Base-by-base conservation (phyloP, 345 rosid species). In the Boechera retrofracta region DNA sequence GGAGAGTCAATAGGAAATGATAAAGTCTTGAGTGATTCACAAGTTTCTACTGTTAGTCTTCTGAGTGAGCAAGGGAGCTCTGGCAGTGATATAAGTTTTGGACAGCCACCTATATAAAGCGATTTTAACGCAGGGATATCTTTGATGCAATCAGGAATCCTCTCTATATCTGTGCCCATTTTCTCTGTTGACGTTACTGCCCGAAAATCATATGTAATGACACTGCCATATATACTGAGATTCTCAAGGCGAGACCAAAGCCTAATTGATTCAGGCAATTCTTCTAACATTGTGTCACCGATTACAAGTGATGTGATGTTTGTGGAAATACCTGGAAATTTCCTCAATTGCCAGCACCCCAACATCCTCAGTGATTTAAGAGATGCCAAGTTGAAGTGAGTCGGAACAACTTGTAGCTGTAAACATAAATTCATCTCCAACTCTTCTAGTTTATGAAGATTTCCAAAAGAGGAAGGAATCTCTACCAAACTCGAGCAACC, bases 291-390 rank as follows among this genome's bases (percentile, higher is more conserved):
- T 52, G 77, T 53, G 35, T 73, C 63, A 29, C 44, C 4, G 6
- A 63, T 52, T 42, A 10, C 0, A n/a, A 81, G 64, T 5, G 7
- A 0, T 15, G 26, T 9, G 39, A 81, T 60, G 47, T 69, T 72
- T 0, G n/a, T 38, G 2, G 58, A 71, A 33, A 80, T 54, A 38
- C 52, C 57, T 42, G 84, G 78, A 44, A 80, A 0, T 13, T 52
- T 64, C 18, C 7, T 48, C 53, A 80, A 6, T 2, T 24, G 62
- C 16, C 4, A 6, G 75, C 89, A 86, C 0, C 64, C 55, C 0
- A 0, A 1, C 51, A 60, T 48, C 13, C 1, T 4, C 9, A 65
- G 12, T 18, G 2, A 3, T 44, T 31, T 47, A 35, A 47, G 52
- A 26, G 48, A 80, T 32, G 29, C 9, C 73, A 57, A 29, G 68